Percentiles rank a stretch among this genome's conserved stretches.
These are phyloP conservation scores for Mentha longifolia DNA, from an alignment of 257 asterid genomes.

Conservation along the genomic window DNA sequence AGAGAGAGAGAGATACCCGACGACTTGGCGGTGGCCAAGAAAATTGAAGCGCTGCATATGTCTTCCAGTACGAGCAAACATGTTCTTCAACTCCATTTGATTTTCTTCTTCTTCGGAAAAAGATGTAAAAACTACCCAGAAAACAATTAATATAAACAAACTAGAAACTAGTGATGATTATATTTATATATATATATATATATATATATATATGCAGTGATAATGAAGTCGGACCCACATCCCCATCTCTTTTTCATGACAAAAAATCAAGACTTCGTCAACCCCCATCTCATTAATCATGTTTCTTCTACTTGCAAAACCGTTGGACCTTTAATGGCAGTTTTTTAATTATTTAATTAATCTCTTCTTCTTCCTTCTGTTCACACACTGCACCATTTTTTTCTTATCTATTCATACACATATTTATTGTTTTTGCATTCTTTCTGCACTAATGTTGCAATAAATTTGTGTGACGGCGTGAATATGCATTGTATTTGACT, in stretches of 20 bases:
- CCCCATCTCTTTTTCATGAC: not conserved
- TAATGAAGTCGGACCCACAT: conserved; percentile 11
- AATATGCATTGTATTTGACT: not conserved
- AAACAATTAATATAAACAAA: not conserved
- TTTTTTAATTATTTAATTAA: not conserved
- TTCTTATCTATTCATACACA: not conserved
- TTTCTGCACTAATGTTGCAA: not conserved
- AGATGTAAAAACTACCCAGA: not conserved
- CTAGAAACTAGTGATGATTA: not conserved
- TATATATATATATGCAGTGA: not conserved
- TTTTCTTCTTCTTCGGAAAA: not conserved
- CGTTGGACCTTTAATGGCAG: conserved; percentile 18
- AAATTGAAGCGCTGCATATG: conserved; percentile 76
- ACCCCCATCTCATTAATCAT: conserved; percentile 33
- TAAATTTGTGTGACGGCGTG: not conserved
- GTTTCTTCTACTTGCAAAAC: conserved; percentile 28
- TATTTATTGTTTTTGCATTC: too few relatives aligned
- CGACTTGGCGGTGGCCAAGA: conserved; percentile 84
- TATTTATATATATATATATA: not conserved
- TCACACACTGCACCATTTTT: not conserved
- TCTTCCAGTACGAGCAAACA: conserved; percentile 81
- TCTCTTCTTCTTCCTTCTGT: not conserved
- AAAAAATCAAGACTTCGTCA: conserved; percentile 28
- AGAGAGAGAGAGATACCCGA: conserved; percentile 56
- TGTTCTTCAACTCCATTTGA: conserved; percentile 55